Conservation (phyloP, 306 rosid species). For the Vigna hirtella region DNA sequence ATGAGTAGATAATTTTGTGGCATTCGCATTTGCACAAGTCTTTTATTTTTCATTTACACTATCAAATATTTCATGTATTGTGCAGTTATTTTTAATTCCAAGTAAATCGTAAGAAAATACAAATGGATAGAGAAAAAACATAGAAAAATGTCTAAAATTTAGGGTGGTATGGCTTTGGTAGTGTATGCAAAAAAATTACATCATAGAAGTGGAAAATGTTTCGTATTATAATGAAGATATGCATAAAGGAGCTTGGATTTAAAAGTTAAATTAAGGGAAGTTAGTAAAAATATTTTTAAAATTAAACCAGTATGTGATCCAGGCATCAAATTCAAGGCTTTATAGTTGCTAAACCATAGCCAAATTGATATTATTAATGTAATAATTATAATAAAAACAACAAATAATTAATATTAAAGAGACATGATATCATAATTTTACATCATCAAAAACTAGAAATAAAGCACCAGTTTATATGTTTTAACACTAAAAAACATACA, state of each 20-base stretch:
- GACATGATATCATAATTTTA: not conserved
- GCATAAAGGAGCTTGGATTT: not conserved
- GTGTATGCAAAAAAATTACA: not conserved
- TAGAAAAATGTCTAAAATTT: not conserved
- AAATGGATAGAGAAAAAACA: not conserved
- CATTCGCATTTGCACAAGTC: constrained; percentile 20
- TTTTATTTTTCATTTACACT: not conserved
- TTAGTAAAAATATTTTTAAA: not conserved
- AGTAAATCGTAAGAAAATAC: not conserved
- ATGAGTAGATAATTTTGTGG: constrained; percentile 12
- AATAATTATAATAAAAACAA: not conserved
- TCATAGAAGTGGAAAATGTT: not conserved
- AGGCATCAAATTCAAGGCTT: not conserved
- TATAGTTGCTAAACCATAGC: not conserved
- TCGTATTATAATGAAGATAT: not conserved
- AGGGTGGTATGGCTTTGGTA: not conserved
- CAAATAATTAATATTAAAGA: not conserved
- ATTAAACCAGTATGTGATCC: not conserved
- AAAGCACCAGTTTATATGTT: not conserved
- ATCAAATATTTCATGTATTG: not conserved
- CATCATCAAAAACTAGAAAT: not conserved
- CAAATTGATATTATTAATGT: not conserved
- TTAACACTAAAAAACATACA: not conserved
- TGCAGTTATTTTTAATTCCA: not conserved
- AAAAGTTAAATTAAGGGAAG: not conserved